Evolutionary conservation across 1,284 basidiomycete genomes (phyloP).

Genomic region (Ustilago loliicola): DNA sequence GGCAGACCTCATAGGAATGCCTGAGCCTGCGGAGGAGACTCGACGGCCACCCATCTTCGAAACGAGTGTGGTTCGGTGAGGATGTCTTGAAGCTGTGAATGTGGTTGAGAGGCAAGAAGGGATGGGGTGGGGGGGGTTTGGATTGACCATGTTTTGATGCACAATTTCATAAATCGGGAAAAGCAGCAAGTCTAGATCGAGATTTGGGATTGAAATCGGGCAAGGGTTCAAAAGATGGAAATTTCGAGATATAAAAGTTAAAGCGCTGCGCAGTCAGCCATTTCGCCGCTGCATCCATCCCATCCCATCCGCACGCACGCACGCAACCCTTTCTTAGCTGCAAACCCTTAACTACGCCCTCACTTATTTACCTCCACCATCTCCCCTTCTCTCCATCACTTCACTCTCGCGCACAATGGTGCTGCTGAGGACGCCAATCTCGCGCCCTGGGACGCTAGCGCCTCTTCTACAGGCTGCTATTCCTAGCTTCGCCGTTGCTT

Average conservation of each 20-base stretch:
- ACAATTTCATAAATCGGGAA: no score
- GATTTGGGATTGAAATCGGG: neutral
- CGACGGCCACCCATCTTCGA: constrained; percentile 35
- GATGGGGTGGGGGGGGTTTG: no score
- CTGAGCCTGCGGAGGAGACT: constrained; percentile 28
- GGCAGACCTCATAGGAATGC: constrained; percentile 48
- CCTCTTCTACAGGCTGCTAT: neutral
- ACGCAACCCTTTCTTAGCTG: no score
- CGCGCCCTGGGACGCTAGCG: constrained; percentile 22
- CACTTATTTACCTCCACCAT: constrained; percentile 22
- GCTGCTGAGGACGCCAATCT: constrained; percentile 35
- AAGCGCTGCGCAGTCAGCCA: neutral
- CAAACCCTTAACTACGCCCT: no score
- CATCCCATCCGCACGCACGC: no score
- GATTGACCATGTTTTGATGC: no score
- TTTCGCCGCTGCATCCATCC: no score
- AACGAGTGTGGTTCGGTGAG: neutral
- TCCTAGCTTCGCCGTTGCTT: neutral
- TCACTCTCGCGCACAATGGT: constrained; percentile 12
- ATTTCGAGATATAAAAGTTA: neutral
- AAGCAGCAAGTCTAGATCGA: neutral
- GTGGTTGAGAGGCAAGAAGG: neutral
- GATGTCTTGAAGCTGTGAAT: neutral
- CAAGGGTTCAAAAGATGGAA: constrained; percentile 8
- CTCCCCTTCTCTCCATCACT: neutral